Evolutionary conservation across 1,284 basidiomycete genomes (phyloP), one percentile per base, ranked within the genome.

Genomic region (Cryptococcus jaspeensis): DNA sequence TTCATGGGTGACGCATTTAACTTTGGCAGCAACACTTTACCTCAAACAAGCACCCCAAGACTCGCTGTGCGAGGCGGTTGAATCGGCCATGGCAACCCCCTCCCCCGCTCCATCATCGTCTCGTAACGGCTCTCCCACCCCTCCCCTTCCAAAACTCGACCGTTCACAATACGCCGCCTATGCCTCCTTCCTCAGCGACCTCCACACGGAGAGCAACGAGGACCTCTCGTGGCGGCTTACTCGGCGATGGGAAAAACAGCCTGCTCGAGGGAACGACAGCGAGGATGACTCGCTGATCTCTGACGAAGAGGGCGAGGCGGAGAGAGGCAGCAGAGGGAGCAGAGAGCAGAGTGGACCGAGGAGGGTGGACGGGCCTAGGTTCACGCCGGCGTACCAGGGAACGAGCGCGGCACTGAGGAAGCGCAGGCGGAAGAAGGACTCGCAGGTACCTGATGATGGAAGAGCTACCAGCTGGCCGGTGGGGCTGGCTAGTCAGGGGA

Each of bases 381-480:
- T 55, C 42, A 40, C 50, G 46, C 56, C 56, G 22, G 20, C 39
- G 32, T 58, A 58, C 38, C 56, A 58, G 41, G 41, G 50, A 25
- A 28, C 35, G 40, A 52, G 18, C 20, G 37, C 42, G 22, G 16
- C 45, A 15, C 13, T 37, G 6, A 22, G 39, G 28, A 28, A 48
- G 35, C 6, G 35, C 20, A 52, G 43, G n/a, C 53, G 44, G 25
- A 39, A 36, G 25, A 42, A 32, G 35, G 35, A 25, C 11, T 16
- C 16, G 6, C 23, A 11, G 28, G 55, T 18, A 16, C 18, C 23
- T 18, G 40, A 44, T 36, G 48, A 57, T 20, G 41, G 32, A 1
- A 20, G 37, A 45, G 46, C 23, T 13, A 45, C 41, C 6, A 41
- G 44, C 49, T 62, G 57, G 56, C 57, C 57, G 1, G 16, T 55